Percentiles rank a stretch among this genome's conserved stretches.
phyloP scores from a whole-genome alignment of 306 rosid genomes.

The Hylodesmum podocarpum region DNA sequence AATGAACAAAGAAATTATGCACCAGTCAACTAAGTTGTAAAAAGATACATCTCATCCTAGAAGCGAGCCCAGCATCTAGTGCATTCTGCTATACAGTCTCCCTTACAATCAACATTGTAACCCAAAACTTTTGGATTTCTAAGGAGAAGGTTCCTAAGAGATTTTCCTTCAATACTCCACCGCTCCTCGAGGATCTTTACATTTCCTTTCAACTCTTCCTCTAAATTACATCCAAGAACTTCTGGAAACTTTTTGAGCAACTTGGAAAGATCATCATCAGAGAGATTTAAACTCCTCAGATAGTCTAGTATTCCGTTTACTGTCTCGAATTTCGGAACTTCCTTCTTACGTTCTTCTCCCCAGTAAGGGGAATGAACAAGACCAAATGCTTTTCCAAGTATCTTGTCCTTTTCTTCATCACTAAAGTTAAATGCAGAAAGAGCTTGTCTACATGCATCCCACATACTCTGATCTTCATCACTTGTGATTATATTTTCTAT shows the following conservation, averaged over 20 bases:
- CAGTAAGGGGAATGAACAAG: conserved; percentile 82
- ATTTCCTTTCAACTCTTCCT: conserved; percentile 68
- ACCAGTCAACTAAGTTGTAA: neutral
- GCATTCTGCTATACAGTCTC: conserved; percentile 94
- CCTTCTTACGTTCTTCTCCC: conserved; percentile 79
- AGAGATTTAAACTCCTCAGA: conserved; percentile 68
- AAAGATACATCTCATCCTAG: conserved; percentile 35
- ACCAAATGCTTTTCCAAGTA: conserved; percentile 92
- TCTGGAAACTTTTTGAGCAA: conserved; percentile 90
- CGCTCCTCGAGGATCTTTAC: conserved; percentile 65
- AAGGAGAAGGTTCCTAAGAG: conserved; percentile 77
- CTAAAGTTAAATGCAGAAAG: conserved; percentile 59
- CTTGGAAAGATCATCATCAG: conserved; percentile 74
- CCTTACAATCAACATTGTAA: conserved; percentile 82
- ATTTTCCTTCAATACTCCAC: conserved; percentile 78
- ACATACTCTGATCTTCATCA: conserved; percentile 58
- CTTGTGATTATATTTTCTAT: conserved; percentile 44
- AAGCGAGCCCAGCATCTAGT: conserved; percentile 97
- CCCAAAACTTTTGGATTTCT: conserved; percentile 91
- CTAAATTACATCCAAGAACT: conserved; percentile 85
- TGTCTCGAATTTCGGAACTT: conserved; percentile 55
- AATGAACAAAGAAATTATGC: conserved; percentile 8
- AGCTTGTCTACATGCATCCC: conserved; percentile 69
- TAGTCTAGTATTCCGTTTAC: conserved; percentile 62
- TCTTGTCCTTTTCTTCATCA: conserved; percentile 75